phyloP scores from a whole-genome alignment of 257 asterid genomes.

The Leonotis leonurus region DNA sequence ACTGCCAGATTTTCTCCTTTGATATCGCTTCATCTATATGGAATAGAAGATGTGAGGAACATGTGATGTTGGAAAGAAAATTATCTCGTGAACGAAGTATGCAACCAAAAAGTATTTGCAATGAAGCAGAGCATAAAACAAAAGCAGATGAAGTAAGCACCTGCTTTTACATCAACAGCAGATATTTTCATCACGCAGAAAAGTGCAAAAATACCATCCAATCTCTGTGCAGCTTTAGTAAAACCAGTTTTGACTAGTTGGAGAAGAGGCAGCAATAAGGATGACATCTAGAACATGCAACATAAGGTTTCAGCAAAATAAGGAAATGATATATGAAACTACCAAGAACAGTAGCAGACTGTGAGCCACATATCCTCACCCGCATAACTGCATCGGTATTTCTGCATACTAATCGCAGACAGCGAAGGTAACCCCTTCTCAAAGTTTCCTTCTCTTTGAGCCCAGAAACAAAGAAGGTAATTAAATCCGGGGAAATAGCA shows the following conservation, averaged over 20 bases:
- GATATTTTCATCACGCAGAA: conserved; percentile 68
- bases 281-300: conserved; percentile 49
- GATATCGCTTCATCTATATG: conserved; percentile 61
- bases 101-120: conserved; percentile 4
- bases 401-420: conserved; percentile 57
- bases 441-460: conserved; percentile 88
- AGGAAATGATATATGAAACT: conserved; percentile 4
- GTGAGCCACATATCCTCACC: conserved; percentile 35
- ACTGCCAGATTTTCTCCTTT: conserved; percentile 92
- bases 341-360: background rate
- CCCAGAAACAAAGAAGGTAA: conserved; percentile 66
- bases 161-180: conserved; percentile 89
- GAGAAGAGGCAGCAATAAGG: conserved; percentile 73
- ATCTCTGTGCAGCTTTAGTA: conserved; percentile 81
- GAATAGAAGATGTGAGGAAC: conserved; percentile 29
- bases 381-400: conserved; percentile 58
- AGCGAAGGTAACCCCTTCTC: conserved; percentile 88
- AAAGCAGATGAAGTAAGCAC: conserved; percentile 28
- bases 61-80: conserved; percentile 6
- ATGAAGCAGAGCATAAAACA: conserved; percentile 4
- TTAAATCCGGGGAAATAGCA: conserved; percentile 44
- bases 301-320: conserved; percentile 12
- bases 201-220: conserved; percentile 94
- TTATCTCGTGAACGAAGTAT: background rate
- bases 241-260: conserved; percentile 93